Conservation (phyloP, 306 rosid genomes). For the Crotalaria pallida region DNA sequence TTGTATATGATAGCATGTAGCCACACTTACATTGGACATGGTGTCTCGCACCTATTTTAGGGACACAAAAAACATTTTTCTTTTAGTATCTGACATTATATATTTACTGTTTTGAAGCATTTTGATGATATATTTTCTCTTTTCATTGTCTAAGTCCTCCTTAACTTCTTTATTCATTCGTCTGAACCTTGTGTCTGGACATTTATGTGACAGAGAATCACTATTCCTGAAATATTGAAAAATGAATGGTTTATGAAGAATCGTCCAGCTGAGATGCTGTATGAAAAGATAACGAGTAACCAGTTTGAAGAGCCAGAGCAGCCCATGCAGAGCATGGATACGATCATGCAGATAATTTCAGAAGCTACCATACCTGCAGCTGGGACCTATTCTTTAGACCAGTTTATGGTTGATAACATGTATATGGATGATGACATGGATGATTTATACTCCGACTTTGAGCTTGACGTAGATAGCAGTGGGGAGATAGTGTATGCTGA, state of each 20-base stretch:
- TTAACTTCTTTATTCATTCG: not conserved
- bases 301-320: constrained; percentile 89
- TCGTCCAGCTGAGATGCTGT: constrained; percentile 78
- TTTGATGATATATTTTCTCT: not conserved
- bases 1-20: too few relatives aligned
- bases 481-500: constrained; percentile 80
- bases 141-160: not conserved
- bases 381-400: constrained; percentile 48
- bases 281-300: constrained; percentile 48
- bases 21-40: too few relatives aligned
- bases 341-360: constrained; percentile 84
- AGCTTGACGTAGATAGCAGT: constrained; percentile 87
- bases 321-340: constrained; percentile 77
- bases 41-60: too few relatives aligned
- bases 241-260: constrained; percentile 81
- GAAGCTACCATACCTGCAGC: constrained; percentile 89
- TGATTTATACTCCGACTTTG: constrained; percentile 67
- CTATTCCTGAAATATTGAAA: constrained; percentile 71
- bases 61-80: too few relatives aligned
- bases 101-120: not conserved
- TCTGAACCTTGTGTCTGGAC: constrained; percentile 13
- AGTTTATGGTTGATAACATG: constrained; percentile 38
- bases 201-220: constrained; percentile 60
- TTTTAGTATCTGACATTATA: not conserved
- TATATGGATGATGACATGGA: constrained; percentile 78